Evolutionary conservation across 2,329 filamentous ascomycete species (phyloP).

Genomic region (Fusarium sp.): DNA sequence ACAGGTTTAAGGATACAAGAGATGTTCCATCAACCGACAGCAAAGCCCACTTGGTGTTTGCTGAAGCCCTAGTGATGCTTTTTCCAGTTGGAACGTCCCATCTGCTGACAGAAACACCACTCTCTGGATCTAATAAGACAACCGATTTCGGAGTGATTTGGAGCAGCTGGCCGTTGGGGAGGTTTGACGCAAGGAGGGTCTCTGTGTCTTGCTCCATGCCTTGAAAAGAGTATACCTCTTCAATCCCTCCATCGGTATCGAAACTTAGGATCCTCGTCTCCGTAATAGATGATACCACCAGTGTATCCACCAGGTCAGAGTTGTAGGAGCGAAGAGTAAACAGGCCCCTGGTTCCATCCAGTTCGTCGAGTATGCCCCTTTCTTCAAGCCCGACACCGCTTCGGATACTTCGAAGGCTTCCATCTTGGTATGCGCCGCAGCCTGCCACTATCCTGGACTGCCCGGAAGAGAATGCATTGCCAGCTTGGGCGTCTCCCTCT

Average conservation of each 20-base stretch:
- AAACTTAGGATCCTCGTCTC: constrained; percentile 89
- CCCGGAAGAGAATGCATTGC: constrained; percentile 92
- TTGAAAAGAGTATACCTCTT: constrained; percentile 83
- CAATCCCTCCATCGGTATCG: constrained; percentile 77
- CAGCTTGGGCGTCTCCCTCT: constrained; percentile 76
- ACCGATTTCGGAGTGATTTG: constrained; percentile 79
- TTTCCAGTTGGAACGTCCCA: constrained; percentile 66
- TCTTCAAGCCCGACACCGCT: constrained; percentile 95
- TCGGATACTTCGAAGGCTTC: constrained; percentile 87
- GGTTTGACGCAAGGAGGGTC: constrained; percentile 77
- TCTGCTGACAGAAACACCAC: constrained; percentile 62
- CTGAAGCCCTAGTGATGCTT: constrained; percentile 81
- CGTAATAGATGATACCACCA: constrained; percentile 83
- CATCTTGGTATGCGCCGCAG: constrained; percentile 89
- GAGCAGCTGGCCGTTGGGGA: constrained; percentile 72
- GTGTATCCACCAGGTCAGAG: constrained; percentile 68
- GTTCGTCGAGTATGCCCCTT: constrained; percentile 81
- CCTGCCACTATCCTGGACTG: constrained; percentile 94
- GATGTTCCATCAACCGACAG: constrained; percentile 81
- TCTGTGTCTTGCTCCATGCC: constrained; percentile 75
- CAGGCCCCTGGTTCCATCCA: constrained; percentile 77
- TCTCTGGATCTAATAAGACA: constrained; percentile 70
- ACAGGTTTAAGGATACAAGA: constrained; percentile 75
- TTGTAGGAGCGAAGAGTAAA: constrained; percentile 72
- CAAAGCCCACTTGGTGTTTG: constrained; percentile 75